Conservation (phyloP, 108 stramenopile species). For the Nitzschia inconspicua region DNA sequence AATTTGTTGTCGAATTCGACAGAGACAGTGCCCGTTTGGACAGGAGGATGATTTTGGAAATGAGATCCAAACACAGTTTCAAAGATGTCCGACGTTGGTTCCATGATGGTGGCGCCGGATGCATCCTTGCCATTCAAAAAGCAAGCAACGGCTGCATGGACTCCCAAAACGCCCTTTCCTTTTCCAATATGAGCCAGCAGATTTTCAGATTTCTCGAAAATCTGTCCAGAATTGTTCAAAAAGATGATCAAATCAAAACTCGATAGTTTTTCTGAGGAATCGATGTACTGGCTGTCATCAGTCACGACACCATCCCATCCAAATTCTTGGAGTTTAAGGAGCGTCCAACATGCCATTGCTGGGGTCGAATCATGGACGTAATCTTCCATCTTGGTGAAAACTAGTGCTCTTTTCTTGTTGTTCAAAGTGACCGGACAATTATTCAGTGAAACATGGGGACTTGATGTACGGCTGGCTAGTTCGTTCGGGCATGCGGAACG, state of each 20-base stretch:
- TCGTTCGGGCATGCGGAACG: neutral
- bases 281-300: slow-evolving; percentile 2
- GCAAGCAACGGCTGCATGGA: slow-evolving; percentile 17
- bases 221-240: slow-evolving; percentile 22
- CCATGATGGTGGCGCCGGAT: slow-evolving; percentile 14
- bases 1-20: neutral
- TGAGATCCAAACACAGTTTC: slow-evolving; percentile 19
- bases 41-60: slow-evolving; percentile 22
- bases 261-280: neutral
- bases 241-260: slow-evolving; percentile 4
- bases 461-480: neutral
- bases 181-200: slow-evolving; percentile 6
- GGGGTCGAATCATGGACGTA: slow-evolving; percentile 23
- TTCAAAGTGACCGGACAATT: too few species aligned
- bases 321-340: neutral
- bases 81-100: slow-evolving; percentile 9
- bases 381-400: slow-evolving; percentile 21
- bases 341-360: slow-evolving; percentile 17
- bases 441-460: neutral
- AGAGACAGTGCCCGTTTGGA: slow-evolving; percentile 5
- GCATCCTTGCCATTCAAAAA: slow-evolving; percentile 23
- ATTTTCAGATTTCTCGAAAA: slow-evolving; percentile 1
- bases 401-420: slow-evolving; percentile 3
- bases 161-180: slow-evolving; percentile 19
- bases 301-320: slow-evolving; percentile 16